Evolutionary conservation across 176 grass and related monocot species (phyloP).

Genomic region (Carex myosuroides): DNA sequence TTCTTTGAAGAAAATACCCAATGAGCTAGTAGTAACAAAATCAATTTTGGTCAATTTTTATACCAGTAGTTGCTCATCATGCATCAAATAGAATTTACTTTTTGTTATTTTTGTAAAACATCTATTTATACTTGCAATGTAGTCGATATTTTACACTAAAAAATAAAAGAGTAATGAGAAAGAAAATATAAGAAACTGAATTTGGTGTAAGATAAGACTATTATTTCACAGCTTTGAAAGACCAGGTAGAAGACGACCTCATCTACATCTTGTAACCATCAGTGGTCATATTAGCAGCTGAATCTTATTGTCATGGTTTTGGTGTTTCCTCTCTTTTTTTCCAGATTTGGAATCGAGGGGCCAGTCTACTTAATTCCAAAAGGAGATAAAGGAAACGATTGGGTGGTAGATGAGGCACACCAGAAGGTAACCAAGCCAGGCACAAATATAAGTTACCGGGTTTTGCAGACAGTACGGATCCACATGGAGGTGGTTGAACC

Average conservation of each 20-base stretch:
- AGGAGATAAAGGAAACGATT: conserved; percentile 74
- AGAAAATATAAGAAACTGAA: not conserved
- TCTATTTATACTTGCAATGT: not conserved
- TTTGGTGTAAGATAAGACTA: not conserved
- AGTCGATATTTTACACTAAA: not conserved
- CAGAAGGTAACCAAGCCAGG: conserved; percentile 70
- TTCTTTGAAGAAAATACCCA: not conserved
- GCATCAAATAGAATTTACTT: not conserved
- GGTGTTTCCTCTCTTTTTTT: conserved; percentile 12
- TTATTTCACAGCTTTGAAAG: not conserved
- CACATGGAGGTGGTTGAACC: conserved; percentile 98
- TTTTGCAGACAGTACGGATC: conserved; percentile 75
- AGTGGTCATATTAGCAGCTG: not conserved
- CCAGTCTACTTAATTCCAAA: conserved; percentile 74
- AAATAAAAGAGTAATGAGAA: not conserved
- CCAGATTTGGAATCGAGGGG: conserved; percentile 81
- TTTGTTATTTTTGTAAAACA: not conserved
- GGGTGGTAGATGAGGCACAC: conserved; percentile 88
- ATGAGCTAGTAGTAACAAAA: not conserved
- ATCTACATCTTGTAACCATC: not conserved
- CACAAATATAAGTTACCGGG: conserved; percentile 43
- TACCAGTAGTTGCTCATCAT: not conserved
- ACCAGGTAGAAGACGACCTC: not conserved
- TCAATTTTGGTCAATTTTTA: not conserved
- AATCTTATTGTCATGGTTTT: not conserved